Evolutionary conservation across 345 rosid species (phyloP).

Genomic region (Gynandropsis gynandra): DNA sequence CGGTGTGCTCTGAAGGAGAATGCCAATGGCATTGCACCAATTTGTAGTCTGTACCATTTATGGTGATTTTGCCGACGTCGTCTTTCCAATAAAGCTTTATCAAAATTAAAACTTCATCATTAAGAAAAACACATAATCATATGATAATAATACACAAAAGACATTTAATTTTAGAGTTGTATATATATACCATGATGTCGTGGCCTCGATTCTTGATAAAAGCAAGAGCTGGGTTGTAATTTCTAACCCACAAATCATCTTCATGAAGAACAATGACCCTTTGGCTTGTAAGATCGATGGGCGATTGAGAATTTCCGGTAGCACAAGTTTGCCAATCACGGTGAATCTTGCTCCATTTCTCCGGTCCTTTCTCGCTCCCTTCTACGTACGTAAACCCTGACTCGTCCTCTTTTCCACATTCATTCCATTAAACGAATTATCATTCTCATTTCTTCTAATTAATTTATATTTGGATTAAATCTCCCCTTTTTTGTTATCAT

Average conservation of each 20-base stretch:
- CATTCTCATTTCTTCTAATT: not conserved
- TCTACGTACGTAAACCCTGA: constrained; percentile 31
- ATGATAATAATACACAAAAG: not conserved
- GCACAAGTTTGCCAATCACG: constrained; percentile 48
- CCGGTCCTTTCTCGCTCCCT: constrained; percentile 40
- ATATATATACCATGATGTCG: constrained; percentile 43
- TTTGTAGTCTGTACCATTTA: constrained; percentile 39
- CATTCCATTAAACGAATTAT: no score
- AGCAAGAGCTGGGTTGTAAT: constrained; percentile 56
- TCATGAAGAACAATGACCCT: constrained; percentile 22
- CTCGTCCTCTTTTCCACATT: constrained; percentile 52
- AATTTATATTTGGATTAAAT: not conserved
- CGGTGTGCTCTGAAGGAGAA: constrained; percentile 56
- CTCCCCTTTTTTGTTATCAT: no score
- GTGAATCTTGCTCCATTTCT: constrained; percentile 38
- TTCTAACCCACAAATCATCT: constrained; percentile 33
- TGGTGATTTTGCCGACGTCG: constrained; percentile 50
- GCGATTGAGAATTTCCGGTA: constrained; percentile 56
- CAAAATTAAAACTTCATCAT: not conserved
- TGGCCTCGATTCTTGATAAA: constrained; percentile 53
- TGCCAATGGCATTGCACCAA: constrained; percentile 64
- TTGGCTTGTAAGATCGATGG: constrained; percentile 39
- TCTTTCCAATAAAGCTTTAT: constrained; percentile 59
- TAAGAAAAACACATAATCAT: not conserved
- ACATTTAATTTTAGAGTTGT: not conserved